Evolutionary conservation across 345 rosid genomes (phyloP).

Genomic region (Arabis hirsuta): DNA sequence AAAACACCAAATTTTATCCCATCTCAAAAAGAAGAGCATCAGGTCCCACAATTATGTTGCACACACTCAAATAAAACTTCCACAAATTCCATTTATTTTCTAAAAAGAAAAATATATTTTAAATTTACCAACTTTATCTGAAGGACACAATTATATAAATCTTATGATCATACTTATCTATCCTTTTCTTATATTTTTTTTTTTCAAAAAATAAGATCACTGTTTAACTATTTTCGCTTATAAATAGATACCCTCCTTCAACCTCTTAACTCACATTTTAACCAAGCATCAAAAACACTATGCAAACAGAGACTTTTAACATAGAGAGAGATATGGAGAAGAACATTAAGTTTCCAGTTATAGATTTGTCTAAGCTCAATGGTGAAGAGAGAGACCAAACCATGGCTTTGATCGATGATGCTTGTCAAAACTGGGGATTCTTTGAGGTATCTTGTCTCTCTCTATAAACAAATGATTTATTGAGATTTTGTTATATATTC

Average conservation of each 20-base stretch:
- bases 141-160: constrained; percentile 30
- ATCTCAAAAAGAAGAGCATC: constrained; percentile 18
- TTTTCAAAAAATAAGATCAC: neutral
- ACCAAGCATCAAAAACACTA: constrained; percentile 13
- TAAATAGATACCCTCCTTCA: constrained; percentile 48
- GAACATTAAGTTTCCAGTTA: constrained; percentile 56
- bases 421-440: constrained; percentile 88
- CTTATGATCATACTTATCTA: constrained; percentile 8
- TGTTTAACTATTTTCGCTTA: constrained; percentile 47
- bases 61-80: constrained; percentile 31
- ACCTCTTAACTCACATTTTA: constrained; percentile 28
- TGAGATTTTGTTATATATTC: neutral
- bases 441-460: constrained; percentile 61
- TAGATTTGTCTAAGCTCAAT: constrained; percentile 65
- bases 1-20: constrained; percentile 17
- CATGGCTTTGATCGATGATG: constrained; percentile 68
- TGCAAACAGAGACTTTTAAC: constrained; percentile 17
- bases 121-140: constrained; percentile 20
- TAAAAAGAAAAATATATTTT: neutral
- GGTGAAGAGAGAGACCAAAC: constrained; percentile 61
- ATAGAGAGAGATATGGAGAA: constrained; percentile 47
- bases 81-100: constrained; percentile 35
- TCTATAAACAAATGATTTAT: neutral
- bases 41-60: constrained; percentile 35
- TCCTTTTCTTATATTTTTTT: neutral